These are phyloP conservation scores for Xylariales sp. DNA, from an alignment of 2,329 filamentous ascomycete genomes.

Conservation along the genomic window DNA sequence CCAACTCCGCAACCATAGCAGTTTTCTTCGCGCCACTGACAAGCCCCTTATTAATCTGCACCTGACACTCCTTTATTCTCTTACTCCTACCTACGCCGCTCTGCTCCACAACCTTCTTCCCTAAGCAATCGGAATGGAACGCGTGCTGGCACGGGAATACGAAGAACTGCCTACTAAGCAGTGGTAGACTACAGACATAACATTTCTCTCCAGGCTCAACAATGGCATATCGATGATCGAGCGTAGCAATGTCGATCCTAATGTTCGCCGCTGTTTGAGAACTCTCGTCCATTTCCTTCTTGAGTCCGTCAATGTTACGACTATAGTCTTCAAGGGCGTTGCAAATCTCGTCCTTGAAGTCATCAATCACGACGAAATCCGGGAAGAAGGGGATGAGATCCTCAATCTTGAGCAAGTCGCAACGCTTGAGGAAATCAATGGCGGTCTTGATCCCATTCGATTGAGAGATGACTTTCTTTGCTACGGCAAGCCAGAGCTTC, in stretches of 20 bases:
- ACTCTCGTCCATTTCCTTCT: conserved; percentile 93
- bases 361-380: conserved; percentile 96
- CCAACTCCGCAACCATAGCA: conserved; percentile 79
- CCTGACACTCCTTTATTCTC: conserved; percentile 80
- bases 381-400: conserved; percentile 98
- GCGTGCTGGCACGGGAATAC: conserved; percentile 98
- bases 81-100: conserved; percentile 70
- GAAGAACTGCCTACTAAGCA: conserved; percentile 90
- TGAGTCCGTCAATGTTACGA: conserved; percentile 80
- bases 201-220: conserved; percentile 95
- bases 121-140: conserved; percentile 93
- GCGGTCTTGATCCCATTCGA: conserved; percentile 85
- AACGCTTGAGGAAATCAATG: conserved; percentile 88
- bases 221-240: conserved; percentile 89
- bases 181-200: conserved; percentile 78
- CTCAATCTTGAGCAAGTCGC: conserved; percentile 89
- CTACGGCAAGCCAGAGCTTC: conserved; percentile 91
- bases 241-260: conserved; percentile 77
- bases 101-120: conserved; percentile 77
- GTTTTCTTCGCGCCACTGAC: conserved; percentile 69
- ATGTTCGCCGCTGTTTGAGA: conserved; percentile 87
- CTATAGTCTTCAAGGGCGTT: conserved; percentile 88
- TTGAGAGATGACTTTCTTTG: conserved; percentile 86
- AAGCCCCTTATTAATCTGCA: conserved; percentile 72
- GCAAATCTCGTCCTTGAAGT: conserved; percentile 99